phyloP scores from a whole-genome alignment of 805 yeast genomes.

The Barnettozyma salicaria region DNA sequence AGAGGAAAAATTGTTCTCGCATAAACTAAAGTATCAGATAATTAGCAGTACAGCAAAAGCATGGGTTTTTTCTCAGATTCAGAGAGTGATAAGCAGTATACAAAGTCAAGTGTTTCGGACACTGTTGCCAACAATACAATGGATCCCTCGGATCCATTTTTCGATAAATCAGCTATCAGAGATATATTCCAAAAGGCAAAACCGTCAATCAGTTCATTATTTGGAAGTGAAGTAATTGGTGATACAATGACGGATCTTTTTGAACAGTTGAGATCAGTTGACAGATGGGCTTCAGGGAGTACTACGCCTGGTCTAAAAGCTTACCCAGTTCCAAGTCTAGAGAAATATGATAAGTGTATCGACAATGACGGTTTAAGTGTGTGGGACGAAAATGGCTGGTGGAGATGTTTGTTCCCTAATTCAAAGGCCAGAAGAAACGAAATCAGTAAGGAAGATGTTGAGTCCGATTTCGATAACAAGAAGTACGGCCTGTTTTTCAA shows the following conservation, averaged over 20 bases:
- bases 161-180: conserved; percentile 3
- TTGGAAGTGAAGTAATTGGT: conserved; percentile 7
- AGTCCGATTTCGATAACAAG: conserved; percentile 36
- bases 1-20: no score
- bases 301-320: conserved; percentile 39
- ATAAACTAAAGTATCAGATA: no score
- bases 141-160: neutral
- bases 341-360: conserved; percentile 57
- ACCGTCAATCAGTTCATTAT: conserved; percentile 1
- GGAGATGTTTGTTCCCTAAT: conserved; percentile 86
- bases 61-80: conserved; percentile 20
- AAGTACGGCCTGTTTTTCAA: conserved; percentile 59
- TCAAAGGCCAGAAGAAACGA: conserved; percentile 30
- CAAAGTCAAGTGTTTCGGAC: conserved; percentile 11
- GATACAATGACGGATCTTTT: no score
- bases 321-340: conserved; percentile 51
- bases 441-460: conserved; percentile 54
- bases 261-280: conserved; percentile 5
- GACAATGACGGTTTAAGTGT: conserved; percentile 61
- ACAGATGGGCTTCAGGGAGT: conserved; percentile 15
- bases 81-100: conserved; percentile 10
- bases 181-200: conserved; percentile 4
- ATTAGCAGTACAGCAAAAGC: neutral
- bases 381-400: conserved; percentile 82
- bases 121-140: neutral